These are phyloP conservation scores for Xerocomellus chrysenteron DNA, from an alignment of 768 basidiomycete species.

Conservation along the genomic window DNA sequence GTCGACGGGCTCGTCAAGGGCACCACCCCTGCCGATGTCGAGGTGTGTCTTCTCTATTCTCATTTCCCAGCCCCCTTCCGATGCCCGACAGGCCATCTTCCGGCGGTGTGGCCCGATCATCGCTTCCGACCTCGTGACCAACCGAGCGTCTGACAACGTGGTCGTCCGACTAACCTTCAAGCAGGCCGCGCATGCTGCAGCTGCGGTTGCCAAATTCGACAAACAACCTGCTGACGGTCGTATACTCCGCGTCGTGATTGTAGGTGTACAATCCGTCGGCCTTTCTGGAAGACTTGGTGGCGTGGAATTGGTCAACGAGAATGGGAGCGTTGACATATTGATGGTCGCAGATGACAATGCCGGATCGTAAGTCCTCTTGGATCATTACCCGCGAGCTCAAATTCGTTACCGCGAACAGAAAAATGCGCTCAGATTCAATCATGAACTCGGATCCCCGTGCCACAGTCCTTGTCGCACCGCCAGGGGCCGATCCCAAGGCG, in stretches of 20 bases:
- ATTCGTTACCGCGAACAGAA: conserved; percentile 42
- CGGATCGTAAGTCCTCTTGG: conserved; percentile 49
- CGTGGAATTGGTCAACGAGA: conserved; percentile 42
- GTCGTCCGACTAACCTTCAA: conserved; percentile 75
- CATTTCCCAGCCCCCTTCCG: background rate
- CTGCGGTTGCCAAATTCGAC: conserved; percentile 74
- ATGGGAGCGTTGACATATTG: conserved; percentile 48
- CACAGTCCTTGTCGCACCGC: conserved; percentile 64
- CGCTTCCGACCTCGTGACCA: conserved; percentile 31
- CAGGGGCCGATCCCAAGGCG: conserved; percentile 57
- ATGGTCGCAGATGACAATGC: conserved; percentile 47
- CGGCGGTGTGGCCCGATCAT: conserved; percentile 72
- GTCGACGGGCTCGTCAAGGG: conserved; percentile 72
- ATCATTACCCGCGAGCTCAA: too few relatives aligned
- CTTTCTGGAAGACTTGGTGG: conserved; percentile 61
- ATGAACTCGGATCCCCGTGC: conserved; percentile 61
- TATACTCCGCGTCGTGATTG: conserved; percentile 60
- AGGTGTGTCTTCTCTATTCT: conserved; percentile 24
- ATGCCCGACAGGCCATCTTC: conserved; percentile 60
- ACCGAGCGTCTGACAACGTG: conserved; percentile 37
- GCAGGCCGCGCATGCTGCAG: conserved; percentile 54
- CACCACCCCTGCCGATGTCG: conserved; percentile 81
- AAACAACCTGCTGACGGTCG: conserved; percentile 83
- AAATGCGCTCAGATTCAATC: conserved; percentile 83
- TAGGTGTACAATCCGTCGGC: conserved; percentile 55